phyloP scores from a whole-genome alignment of 208 protist species.

The Pavlovales sp. region DNA sequence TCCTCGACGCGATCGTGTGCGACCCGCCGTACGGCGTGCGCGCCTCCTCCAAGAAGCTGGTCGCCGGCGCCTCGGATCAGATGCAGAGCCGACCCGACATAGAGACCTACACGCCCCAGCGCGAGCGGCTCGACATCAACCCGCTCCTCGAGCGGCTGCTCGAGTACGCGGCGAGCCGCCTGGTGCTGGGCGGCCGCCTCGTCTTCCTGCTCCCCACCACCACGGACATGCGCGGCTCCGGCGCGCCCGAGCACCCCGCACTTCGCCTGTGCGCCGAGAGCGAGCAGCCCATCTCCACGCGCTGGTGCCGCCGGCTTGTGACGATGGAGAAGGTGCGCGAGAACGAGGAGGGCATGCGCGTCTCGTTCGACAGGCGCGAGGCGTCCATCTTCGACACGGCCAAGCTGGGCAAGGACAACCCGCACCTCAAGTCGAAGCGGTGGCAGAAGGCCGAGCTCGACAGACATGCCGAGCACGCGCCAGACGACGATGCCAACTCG shows the following conservation, averaged over 20 bases:
- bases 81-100: no score
- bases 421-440: no score
- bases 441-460: no score
- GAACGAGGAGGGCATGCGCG: no score
- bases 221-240: not conserved
- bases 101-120: not conserved
- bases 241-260: not conserved
- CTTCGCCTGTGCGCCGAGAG: not conserved
- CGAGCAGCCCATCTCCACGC: not conserved
- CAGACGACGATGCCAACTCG: no score
- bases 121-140: not conserved
- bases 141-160: not conserved
- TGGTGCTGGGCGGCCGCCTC: slow-evolving; percentile 5
- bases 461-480: no score
- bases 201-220: slow-evolving; percentile 32
- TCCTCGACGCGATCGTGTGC: slow-evolving; percentile 52
- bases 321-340: not conserved
- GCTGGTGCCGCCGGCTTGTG: not conserved
- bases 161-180: not conserved
- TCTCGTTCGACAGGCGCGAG: not conserved
- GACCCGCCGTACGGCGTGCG: slow-evolving; percentile 59
- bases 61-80: not conserved
- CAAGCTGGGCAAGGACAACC: not conserved
- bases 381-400: not conserved
- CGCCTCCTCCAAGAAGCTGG: not conserved